Evolutionary conservation across 306 rosid species (phyloP).

Genomic region (Quercus wislizeni): DNA sequence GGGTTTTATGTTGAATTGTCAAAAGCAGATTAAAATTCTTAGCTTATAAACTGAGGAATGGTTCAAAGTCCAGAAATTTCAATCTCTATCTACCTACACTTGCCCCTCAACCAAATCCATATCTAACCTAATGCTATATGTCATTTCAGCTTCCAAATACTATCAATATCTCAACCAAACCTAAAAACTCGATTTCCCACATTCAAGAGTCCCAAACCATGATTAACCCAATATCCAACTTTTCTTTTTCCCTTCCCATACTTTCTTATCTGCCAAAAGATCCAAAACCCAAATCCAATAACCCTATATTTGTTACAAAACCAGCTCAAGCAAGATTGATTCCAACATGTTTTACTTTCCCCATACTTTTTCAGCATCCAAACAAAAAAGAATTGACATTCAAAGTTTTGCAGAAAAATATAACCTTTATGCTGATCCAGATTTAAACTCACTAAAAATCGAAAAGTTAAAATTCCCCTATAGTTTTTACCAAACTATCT

Average conservation of each 20-base stretch:
- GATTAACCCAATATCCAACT: background rate
- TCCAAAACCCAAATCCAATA: background rate
- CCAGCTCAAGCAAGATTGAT: too few species aligned
- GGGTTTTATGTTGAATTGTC: background rate
- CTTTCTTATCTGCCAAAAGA: background rate
- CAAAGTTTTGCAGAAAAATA: too few species aligned
- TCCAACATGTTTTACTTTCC: too few species aligned
- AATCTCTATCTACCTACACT: too few species aligned
- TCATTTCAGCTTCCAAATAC: too few species aligned
- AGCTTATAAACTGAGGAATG: too few species aligned
- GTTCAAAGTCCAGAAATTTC: too few species aligned
- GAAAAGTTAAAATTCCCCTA: background rate
- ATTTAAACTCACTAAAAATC: background rate
- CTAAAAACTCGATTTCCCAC: background rate
- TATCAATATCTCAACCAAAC: background rate
- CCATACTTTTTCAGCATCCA: background rate
- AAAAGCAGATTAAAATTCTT: too few species aligned
- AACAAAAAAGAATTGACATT: background rate
- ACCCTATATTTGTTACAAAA: too few species aligned
- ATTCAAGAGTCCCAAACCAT: background rate
- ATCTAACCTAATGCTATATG: too few species aligned
- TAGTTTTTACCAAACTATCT: background rate
- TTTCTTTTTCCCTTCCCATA: background rate
- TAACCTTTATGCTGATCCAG: background rate
- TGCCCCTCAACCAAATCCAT: too few species aligned